Conservation (phyloP, 768 basidiomycete species). For the Tricholoma furcatifolium region DNA sequence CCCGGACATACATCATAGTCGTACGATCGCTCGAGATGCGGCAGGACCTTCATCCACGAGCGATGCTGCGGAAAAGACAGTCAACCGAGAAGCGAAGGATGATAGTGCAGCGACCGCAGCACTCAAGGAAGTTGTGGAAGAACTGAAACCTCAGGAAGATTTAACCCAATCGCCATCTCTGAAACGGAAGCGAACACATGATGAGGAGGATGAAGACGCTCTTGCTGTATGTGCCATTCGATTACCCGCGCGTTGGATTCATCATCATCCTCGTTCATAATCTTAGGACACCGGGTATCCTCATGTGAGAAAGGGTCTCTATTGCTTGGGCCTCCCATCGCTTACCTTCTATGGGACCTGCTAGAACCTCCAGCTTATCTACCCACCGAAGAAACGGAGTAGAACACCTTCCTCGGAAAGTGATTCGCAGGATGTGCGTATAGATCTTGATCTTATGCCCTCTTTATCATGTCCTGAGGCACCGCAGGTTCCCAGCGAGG, state of each 20-base stretch:
- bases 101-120: background rate
- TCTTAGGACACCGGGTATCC: slow-evolving; percentile 42
- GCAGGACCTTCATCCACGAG: slow-evolving; percentile 7
- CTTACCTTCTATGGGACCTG: background rate
- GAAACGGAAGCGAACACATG: slow-evolving; percentile 30
- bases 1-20: slow-evolving; percentile 10
- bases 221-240: slow-evolving; percentile 13
- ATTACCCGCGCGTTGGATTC: background rate
- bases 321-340: background rate
- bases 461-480: background rate
- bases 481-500: slow-evolving; percentile 3
- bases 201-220: slow-evolving; percentile 21
- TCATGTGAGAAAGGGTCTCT: slow-evolving; percentile 30
- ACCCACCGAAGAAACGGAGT: slow-evolving; percentile 39
- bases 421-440: slow-evolving; percentile 23
- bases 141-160: background rate
- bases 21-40: slow-evolving; percentile 1
- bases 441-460: background rate
- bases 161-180: slow-evolving; percentile 9
- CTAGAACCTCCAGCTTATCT: slow-evolving; percentile 50
- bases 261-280: slow-evolving; percentile 4
- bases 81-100: background rate
- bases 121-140: background rate
- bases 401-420: slow-evolving; percentile 40
- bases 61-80: background rate